A percentile compares a stretch with the other conserved stretches of the same genome.
These are phyloP conservation scores for Penicillium frequentans DNA, from an alignment of 2,329 filamentous ascomycete genomes.

Conservation along the genomic window DNA sequence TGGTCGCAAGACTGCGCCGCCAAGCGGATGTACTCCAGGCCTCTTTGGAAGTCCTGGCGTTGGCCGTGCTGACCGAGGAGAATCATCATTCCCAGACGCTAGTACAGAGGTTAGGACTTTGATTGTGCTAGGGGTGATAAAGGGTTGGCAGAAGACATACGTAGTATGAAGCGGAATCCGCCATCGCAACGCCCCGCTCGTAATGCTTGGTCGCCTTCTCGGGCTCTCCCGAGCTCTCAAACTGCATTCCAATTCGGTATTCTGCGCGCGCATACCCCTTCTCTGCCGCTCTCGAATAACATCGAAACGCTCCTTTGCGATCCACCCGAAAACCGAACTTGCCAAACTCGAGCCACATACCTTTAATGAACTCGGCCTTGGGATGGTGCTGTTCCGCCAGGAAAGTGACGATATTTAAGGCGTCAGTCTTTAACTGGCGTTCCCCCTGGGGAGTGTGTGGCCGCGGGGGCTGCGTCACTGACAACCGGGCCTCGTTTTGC, in stretches of 20 bases:
- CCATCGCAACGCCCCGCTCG: slow-evolving; percentile 71
- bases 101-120: slow-evolving; percentile 29
- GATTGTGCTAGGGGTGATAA: background rate
- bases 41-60: slow-evolving; percentile 73
- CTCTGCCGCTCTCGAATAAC: slow-evolving; percentile 82
- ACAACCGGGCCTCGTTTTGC: slow-evolving; percentile 71
- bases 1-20: slow-evolving; percentile 89
- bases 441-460: slow-evolving; percentile 82
- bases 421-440: slow-evolving; percentile 83
- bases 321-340: slow-evolving; percentile 89
- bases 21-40: slow-evolving; percentile 77
- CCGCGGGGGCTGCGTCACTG: slow-evolving; percentile 58
- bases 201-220: slow-evolving; percentile 91
- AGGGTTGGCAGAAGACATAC: slow-evolving; percentile 31
- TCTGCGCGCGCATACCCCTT: slow-evolving; percentile 85
- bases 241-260: slow-evolving; percentile 98
- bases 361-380: slow-evolving; percentile 88
- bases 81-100: slow-evolving; percentile 96
- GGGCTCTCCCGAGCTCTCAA: slow-evolving; percentile 90
- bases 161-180: slow-evolving; percentile 84
- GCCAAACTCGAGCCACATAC: slow-evolving; percentile 97
- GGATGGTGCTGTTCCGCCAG: slow-evolving; percentile 89
- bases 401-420: slow-evolving; percentile 88
- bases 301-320: slow-evolving; percentile 89
- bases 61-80: slow-evolving; percentile 91